Base-by-base conservation (phyloP, 2,329 filamentous ascomycete genomes). In the Hypoxylon sp. region DNA sequence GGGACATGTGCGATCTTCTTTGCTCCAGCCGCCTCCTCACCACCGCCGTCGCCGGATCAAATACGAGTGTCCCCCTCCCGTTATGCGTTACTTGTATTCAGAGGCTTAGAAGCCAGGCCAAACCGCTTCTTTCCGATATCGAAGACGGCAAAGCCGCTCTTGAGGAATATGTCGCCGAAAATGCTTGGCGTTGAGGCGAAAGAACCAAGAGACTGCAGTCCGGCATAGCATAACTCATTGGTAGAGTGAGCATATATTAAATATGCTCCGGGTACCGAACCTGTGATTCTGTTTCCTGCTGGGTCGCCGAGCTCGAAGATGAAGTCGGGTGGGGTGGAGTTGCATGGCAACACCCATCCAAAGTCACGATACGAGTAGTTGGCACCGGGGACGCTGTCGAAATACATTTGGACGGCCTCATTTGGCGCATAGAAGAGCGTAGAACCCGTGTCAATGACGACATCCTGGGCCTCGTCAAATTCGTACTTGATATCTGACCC, bases 161-260 rank as follows among this genome's bases (percentile, higher is more conserved):
- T 96, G 72, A 96, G 85, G 82, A 94, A 93, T 62, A 92, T 84
- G 67, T 94, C 92, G 8, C 93, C 93, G 62, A 94, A 87, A 75
- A 97, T 93, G 62, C 85, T 88, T 15, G 84, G 82, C 51, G 89
- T 78, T 69, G 90, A 84, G 1, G 77, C 75, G 54, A 83, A 73
- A 24, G 75, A 75, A 15, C 79, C 80, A 47, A 83, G 79, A 35
- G 81, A 84, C 83, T 96, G 93, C 69, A 97, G 86, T 53, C 92
- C 93, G 61, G 93, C 93, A 78, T 88, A 94, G 84, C 93, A 96
- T 62, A 78, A 83, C 29, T 83, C 83, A 2, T 80, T 80, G 10
- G 84, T 83, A 15, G 84, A 80, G 11, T 83, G 78, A 24, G 87
- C 82, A 73, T 88, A 91, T 67, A 86, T 85, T 67, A 91, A 80